phyloP scores from a whole-genome alignment of 345 rosid genomes.

The Brassica carinata region DNA sequence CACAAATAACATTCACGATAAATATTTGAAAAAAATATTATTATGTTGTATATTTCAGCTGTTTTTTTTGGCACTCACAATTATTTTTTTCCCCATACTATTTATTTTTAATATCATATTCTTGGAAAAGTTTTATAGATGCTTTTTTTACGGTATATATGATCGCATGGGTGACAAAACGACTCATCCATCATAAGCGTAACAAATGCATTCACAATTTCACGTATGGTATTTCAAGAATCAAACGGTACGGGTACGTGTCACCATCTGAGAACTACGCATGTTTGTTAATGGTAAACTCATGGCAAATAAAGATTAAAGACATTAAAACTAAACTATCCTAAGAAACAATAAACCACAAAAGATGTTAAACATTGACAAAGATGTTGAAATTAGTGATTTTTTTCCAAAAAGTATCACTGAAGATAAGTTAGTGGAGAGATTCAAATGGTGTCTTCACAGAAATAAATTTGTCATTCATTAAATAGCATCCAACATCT shows the following conservation, averaged over 20 bases:
- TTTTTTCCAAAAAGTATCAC: conserved; percentile 33
- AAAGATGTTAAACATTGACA: conserved; percentile 21
- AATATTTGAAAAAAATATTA: not conserved
- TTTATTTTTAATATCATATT: not conserved
- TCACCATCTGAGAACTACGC: not conserved
- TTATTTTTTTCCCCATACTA: not conserved
- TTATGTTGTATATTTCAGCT: not conserved
- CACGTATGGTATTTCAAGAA: not conserved
- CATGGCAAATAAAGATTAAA: not conserved
- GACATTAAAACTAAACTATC: not conserved
- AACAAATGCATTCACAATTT: not conserved
- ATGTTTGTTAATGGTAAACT: not conserved
- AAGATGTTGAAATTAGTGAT: conserved; percentile 22
- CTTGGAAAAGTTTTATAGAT: not conserved
- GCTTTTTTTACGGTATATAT: not conserved
- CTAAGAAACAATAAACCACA: not conserved
- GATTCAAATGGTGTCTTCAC: conserved; percentile 27
- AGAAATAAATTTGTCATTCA: conserved; percentile 29
- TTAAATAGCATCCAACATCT: conserved; percentile 23
- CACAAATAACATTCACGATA: not conserved
- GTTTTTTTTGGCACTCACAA: not conserved
- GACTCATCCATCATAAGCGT: conserved; percentile 10
- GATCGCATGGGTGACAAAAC: conserved; percentile 13
- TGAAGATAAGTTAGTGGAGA: conserved; percentile 13
- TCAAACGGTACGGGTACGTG: not conserved